These are phyloP conservation scores for Pseudogymnoascus sp. DNA, from an alignment of 2,329 filamentous ascomycete genomes.

Conservation along the genomic window DNA sequence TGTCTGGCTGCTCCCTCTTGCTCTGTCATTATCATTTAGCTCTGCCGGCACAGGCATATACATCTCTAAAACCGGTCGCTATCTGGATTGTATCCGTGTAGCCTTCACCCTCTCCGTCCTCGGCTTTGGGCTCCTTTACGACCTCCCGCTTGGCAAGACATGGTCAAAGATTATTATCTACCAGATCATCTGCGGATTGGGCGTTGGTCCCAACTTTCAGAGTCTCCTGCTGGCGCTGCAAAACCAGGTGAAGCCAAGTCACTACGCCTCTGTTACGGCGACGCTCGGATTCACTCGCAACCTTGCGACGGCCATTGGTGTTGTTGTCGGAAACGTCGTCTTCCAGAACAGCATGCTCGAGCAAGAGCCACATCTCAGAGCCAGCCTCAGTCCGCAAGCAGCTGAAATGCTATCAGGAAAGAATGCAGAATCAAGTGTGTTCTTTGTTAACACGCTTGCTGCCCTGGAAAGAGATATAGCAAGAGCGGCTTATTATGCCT, in stretches of 20 bases:
- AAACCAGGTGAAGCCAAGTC: constrained; percentile 48
- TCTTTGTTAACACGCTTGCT: constrained; percentile 20
- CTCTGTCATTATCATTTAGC: constrained; percentile 55
- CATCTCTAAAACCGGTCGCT: constrained; percentile 57
- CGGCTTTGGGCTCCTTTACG: constrained; percentile 55
- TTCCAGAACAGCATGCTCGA: constrained; percentile 39
- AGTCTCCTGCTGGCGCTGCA: constrained; percentile 60
- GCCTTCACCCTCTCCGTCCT: constrained; percentile 52
- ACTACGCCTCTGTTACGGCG: constrained; percentile 60
- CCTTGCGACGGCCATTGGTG: constrained; percentile 36
- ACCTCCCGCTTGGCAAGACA: constrained; percentile 47
- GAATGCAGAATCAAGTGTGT: constrained; percentile 23
- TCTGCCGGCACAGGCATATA: constrained; percentile 49
- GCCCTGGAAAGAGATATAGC: constrained; percentile 18
- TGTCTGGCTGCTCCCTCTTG: constrained; percentile 65
- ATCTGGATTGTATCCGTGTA: constrained; percentile 49
- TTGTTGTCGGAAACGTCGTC: constrained; percentile 41
- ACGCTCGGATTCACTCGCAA: constrained; percentile 54
- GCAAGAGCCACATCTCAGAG: constrained; percentile 14
- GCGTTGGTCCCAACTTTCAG: constrained; percentile 62
- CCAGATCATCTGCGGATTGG: constrained; percentile 54
- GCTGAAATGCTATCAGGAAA: constrained; percentile 21
- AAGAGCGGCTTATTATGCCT: constrained; percentile 17
- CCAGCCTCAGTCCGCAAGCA: constrained; percentile 18
- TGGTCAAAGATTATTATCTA: constrained; percentile 50